phyloP scores from a whole-genome alignment of 2,329 filamentous ascomycete species.

The Ceratocystis lukuohia region DNA sequence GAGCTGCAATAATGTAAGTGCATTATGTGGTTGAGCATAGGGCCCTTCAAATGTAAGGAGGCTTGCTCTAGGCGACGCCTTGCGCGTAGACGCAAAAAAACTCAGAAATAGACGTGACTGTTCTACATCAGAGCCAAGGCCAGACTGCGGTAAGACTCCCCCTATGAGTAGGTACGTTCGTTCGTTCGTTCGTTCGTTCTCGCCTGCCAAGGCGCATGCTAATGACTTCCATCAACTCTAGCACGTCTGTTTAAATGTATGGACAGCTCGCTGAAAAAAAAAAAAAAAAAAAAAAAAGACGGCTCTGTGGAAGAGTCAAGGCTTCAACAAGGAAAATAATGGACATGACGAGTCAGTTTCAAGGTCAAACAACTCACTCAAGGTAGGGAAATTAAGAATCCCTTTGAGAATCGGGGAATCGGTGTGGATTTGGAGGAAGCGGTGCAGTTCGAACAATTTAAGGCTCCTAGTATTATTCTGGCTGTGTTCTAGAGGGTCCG shows the following conservation, averaged over 20 bases:
- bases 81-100: too few species aligned
- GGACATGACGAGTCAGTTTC: neutral
- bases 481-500: neutral
- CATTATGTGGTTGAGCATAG: neutral
- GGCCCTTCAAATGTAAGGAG: too few species aligned
- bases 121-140: too few species aligned
- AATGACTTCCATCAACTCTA: too few species aligned
- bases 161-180: too few species aligned
- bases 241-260: too few species aligned
- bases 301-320: neutral
- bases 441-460: neutral
- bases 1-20: neutral
- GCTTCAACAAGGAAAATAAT: too few species aligned
- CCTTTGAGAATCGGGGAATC: neutral
- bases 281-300: neutral
- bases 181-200: too few species aligned
- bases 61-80: neutral
- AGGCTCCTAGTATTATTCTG: neutral
- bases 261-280: neutral
- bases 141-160: too few species aligned
- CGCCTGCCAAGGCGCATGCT: too few species aligned
- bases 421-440: neutral
- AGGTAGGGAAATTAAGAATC: neutral
- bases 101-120: too few species aligned
- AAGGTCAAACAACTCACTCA: slow-evolving; percentile 5